Conservation (phyloP, 805 yeast genomes). For the Candida tibetensis region DNA sequence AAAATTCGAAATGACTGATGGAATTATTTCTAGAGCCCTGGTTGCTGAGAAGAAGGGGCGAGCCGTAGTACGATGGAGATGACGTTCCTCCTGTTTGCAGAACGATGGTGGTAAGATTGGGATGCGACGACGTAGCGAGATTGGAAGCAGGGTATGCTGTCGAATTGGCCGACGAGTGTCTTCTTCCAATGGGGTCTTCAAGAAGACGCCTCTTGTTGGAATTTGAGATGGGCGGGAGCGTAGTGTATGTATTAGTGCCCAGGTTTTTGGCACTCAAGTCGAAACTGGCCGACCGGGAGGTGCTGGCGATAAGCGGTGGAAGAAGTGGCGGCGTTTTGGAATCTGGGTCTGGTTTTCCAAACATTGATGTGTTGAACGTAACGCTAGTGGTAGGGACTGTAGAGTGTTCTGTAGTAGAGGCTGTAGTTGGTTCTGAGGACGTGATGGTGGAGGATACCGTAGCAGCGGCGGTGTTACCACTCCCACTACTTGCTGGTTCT, state of each 20-base stretch:
- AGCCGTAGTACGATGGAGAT: slow-evolving; percentile 30
- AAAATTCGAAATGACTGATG: slow-evolving; percentile 29
- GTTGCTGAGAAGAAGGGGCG: slow-evolving; percentile 28
- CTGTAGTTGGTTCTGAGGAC: background rate
- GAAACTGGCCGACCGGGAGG: slow-evolving; percentile 7
- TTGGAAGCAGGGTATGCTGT: slow-evolving; percentile 4
- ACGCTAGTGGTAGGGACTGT: slow-evolving; percentile 12
- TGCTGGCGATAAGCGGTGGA: slow-evolving; percentile 7
- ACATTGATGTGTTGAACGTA: slow-evolving; percentile 43
- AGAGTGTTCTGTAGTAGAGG: background rate
- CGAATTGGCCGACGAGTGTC: slow-evolving; percentile 14
- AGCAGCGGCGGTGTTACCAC: background rate
- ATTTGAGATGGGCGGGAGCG: slow-evolving; percentile 13
- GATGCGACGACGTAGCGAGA: slow-evolving; percentile 10
- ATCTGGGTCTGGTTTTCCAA: slow-evolving; percentile 17
- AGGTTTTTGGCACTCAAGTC: slow-evolving; percentile 2
- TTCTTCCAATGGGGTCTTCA: slow-evolving; percentile 13
- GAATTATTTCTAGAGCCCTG: slow-evolving; percentile 43
- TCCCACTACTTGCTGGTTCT: background rate
- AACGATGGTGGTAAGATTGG: slow-evolving; percentile 9
- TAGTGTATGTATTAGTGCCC: slow-evolving; percentile 2
- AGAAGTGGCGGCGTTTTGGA: background rate
- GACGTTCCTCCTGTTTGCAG: slow-evolving; percentile 13
- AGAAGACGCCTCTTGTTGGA: slow-evolving; percentile 13
- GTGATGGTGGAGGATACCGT: slow-evolving; percentile 5